Base-by-base conservation (phyloP, 2,329 filamentous ascomycete species). In the Cladosporium austrohemisphaericum region DNA sequence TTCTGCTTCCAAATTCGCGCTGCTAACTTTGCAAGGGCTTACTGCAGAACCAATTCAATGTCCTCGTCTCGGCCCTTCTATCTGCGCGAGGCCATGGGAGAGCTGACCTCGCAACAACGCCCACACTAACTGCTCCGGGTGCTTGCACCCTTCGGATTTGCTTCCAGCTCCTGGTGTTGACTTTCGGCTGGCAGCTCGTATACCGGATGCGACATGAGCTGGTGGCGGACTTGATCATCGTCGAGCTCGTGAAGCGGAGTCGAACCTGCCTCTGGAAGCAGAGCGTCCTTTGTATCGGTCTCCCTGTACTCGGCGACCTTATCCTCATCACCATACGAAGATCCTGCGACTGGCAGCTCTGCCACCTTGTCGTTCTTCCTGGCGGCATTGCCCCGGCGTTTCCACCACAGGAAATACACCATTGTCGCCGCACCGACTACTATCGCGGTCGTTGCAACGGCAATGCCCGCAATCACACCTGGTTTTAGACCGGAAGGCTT, bases 151-250 rank as follows among this genome's bases (percentile, higher is more conserved):
- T 18, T 18, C 10, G 16, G 11, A 8, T 14, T 16, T 4, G 33
- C 33, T 4, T 49, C 46, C 18, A 49, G 26, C 36, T 49, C 46
- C 18, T 22, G 9, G n/a, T 36, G 36, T 2, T 36, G 36, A 13
- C 19, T 35, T 4, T 41, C 36, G 13, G 23, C 46, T 10, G 29
- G 14, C 28, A 49, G 13, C 37, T 49, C 46, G n/a, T 41, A 41
- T 20, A 49, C 28, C 16, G 36, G 46, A 25, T 25, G 23, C 11
- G 46, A 49, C 46, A 49, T 49, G n/a, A 49, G 46, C 46, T 49
- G 36, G n/a, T 35, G 28, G 1, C 16, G 36, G 23, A 32, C 8
- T 13, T 26, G 22, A 25, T 49, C 46, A 14, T 49, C 36, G 26
- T 49, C 28, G n/a, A 41, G 11, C 28, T 41, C 36, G 22, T 49